A percentile compares a stretch with the other conserved stretches of the same genome.
Conservation (phyloP, 1,139 yeast species). For the Yamadazyma trypodendri region DNA sequence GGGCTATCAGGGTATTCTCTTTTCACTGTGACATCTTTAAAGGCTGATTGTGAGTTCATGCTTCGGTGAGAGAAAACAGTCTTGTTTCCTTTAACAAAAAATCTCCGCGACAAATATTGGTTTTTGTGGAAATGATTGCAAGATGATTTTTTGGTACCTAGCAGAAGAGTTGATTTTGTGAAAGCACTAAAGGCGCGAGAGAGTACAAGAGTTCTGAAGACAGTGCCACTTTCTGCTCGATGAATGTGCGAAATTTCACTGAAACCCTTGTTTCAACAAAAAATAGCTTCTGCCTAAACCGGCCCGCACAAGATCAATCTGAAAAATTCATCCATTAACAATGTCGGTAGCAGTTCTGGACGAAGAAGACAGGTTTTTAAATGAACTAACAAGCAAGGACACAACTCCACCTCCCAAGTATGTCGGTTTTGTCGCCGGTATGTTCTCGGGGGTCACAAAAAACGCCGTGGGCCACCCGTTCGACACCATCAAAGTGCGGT, state of each 20-base stretch:
- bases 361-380: slow-evolving; percentile 25
- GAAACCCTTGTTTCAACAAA: no score
- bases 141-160: no score
- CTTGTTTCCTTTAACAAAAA: not conserved
- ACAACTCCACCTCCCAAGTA: slow-evolving; percentile 48
- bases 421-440: slow-evolving; percentile 84
- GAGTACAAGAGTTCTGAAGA: no score
- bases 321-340: slow-evolving; percentile 4
- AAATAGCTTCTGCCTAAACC: not conserved
- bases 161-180: not conserved
- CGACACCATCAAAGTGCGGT: slow-evolving; percentile 83
- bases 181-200: no score
- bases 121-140: no score
- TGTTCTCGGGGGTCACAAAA: slow-evolving; percentile 82
- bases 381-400: slow-evolving; percentile 7
- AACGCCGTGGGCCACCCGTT: slow-evolving; percentile 93
- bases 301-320: slow-evolving; percentile 5
- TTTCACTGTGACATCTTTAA: slow-evolving; percentile 9
- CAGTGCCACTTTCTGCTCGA: no score
- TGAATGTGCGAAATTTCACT: no score
- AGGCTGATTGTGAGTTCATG: slow-evolving; percentile 3
- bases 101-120: not conserved
- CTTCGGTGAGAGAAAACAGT: not conserved
- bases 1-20: slow-evolving; percentile 4
- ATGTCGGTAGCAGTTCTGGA: slow-evolving; percentile 32